Base-by-base conservation (phyloP, 2,329 filamentous ascomycete species). In the Fusarium fujikuroi region DNA sequence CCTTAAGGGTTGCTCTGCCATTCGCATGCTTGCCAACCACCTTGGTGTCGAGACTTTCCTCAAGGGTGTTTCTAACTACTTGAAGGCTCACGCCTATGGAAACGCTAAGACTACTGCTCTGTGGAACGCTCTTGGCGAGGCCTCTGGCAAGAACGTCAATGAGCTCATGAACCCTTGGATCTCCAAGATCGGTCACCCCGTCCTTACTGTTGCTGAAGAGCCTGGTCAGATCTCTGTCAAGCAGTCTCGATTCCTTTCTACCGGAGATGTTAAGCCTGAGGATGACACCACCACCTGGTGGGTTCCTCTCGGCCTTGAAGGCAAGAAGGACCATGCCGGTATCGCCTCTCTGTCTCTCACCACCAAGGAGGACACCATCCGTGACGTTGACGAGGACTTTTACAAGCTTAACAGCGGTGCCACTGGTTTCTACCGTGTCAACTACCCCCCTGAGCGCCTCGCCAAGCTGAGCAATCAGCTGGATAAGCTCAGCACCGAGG, bases 221-320 rank as follows among this genome's bases (percentile, higher is more conserved):
- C 90, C 92, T 64, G 92, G 93, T 21, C 92, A 95, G 81, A 92
- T 98, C 77, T 90, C 89, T 47, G 85, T 98, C 69, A 92, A 92
- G 80, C 96, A 99, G 82, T 92, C 90, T 58, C 92, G 96, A 65
- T 99, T 98, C 88, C 87, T 99, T 28, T 94, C 93, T 25, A 95
- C 94, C 7, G 96, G 96, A 15, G 95, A 98, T 80, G 93, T 95
- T 63, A 94, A 95, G 84, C 87, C 94, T 4, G 93, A 97, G 79
- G 96, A 99, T 75, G 95, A 99, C 79, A 87, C 92, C 78, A 98
- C 95, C 7, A 91, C 90, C 25, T 99, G 96, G 96, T 99, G 96
- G 95, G 90, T 98, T 68, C 96, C 96, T 21, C 88, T 99, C 37
- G 93, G 92, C 19, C 86, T 99, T 34, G 93, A 95, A 81, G 93